A percentile compares a stretch with the other conserved stretches of the same genome.
phyloP scores from a whole-genome alignment of 352 stramenopile species.

The Globisporangium carolinianum region DNA sequence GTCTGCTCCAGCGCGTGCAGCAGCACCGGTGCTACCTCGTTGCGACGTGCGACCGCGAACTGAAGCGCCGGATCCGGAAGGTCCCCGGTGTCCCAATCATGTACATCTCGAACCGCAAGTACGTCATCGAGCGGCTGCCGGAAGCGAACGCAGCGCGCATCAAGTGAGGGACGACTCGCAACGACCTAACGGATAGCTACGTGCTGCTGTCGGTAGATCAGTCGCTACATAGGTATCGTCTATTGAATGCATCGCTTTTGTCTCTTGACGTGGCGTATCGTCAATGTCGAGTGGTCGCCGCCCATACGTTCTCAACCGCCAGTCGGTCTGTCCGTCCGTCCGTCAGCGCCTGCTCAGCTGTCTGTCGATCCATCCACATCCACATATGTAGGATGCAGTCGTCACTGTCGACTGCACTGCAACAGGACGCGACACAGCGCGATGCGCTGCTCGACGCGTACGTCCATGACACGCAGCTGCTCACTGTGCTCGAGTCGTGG shows the following conservation, averaged over 20 bases:
- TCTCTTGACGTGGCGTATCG: no score
- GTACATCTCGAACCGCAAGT: slow-evolving; percentile 99
- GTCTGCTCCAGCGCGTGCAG: slow-evolving; percentile 88
- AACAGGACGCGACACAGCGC: slow-evolving; percentile 18
- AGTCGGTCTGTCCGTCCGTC: no score
- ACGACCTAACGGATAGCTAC: not conserved
- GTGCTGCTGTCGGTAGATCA: slow-evolving; percentile 5
- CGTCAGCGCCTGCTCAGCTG: no score
- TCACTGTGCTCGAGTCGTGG: slow-evolving; percentile 28
- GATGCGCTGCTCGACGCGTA: slow-evolving; percentile 32
- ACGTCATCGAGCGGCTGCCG: slow-evolving; percentile 98
- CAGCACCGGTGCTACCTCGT: slow-evolving; percentile 99
- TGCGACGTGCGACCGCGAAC: slow-evolving; percentile 98
- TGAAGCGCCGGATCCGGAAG: slow-evolving; percentile 98
- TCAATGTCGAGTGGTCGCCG: no score
- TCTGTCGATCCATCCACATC: no score
- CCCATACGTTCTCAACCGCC: no score
- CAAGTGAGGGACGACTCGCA: slow-evolving; percentile 39
- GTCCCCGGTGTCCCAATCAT: slow-evolving; percentile 99
- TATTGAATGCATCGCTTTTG: no score
- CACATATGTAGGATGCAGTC: no score
- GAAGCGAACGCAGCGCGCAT: slow-evolving; percentile 92
- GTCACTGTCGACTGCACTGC: slow-evolving; percentile 7
- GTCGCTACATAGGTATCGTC: no score
- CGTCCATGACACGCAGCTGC: slow-evolving; percentile 29